phyloP scores from a whole-genome alignment of 768 basidiomycete species.

The Psilocybe sp. region DNA sequence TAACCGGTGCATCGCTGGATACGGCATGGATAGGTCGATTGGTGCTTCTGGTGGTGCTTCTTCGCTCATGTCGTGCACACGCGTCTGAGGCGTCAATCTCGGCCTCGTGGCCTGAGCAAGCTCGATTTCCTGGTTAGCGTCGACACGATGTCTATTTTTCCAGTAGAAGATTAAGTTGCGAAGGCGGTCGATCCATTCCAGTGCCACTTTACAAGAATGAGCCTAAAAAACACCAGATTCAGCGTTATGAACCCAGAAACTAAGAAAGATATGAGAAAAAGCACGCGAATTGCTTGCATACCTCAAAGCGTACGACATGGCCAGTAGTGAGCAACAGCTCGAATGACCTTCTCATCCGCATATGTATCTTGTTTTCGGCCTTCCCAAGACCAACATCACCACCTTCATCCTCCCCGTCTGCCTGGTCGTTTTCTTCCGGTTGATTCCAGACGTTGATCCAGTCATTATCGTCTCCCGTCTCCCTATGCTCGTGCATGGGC shows the following conservation, averaged over 20 bases:
- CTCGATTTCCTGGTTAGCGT: conserved; percentile 81
- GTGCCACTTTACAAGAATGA: conserved; percentile 58
- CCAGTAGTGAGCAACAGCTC: conserved; percentile 74
- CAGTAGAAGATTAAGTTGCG: conserved; percentile 73
- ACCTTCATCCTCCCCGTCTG: conserved; percentile 65
- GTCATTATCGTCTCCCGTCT: conserved; percentile 27
- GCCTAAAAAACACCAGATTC: conserved; percentile 37
- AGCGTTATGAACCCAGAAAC: not conserved
- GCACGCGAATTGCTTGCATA: conserved; percentile 28
- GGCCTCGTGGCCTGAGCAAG: conserved; percentile 59
- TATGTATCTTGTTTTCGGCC: conserved; percentile 36
- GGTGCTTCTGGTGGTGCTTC: conserved; percentile 50
- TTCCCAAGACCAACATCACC: conserved; percentile 53
- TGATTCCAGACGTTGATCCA: conserved; percentile 31
- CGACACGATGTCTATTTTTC: conserved; percentile 70
- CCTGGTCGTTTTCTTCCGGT: conserved; percentile 36
- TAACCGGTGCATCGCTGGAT: conserved; percentile 57
- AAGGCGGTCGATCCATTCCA: conserved; percentile 85
- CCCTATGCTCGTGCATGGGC: conserved; percentile 31
- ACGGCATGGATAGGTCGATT: conserved; percentile 47
- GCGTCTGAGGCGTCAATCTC: conserved; percentile 56
- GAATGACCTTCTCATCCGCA: conserved; percentile 69
- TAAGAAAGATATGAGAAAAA: not conserved
- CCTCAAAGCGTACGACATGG: conserved; percentile 75
- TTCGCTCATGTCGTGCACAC: conserved; percentile 35